Percentiles rank a stretch among this genome's conserved stretches.
phyloP scores from a whole-genome alignment of 331 rosid genomes.

The Acacia pycnantha region DNA sequence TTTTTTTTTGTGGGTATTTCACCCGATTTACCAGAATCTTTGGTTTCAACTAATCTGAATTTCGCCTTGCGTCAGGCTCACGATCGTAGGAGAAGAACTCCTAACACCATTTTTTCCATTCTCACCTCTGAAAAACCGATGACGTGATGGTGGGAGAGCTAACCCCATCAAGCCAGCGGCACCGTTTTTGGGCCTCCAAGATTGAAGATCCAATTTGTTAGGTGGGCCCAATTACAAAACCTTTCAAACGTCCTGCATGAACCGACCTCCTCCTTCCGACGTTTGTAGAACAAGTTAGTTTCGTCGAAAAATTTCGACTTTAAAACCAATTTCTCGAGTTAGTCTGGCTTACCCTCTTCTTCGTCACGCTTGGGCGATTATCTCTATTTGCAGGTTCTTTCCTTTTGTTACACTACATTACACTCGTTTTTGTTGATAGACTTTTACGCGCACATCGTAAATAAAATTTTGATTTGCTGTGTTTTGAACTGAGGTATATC shows the following conservation, averaged over 20 bases:
- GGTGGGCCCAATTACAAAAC: neutral
- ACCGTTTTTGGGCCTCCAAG: neutral
- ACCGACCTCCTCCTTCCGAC: neutral
- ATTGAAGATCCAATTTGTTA: neutral
- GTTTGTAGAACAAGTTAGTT: neutral
- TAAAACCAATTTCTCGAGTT: neutral
- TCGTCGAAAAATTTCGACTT: neutral
- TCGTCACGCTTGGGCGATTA: neutral
- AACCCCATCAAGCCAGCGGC: no score
- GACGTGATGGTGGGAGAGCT: no score
- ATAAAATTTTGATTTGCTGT: neutral
- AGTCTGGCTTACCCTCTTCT: neutral
- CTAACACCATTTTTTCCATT: no score
- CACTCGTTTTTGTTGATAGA: neutral
- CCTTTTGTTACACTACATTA: neutral
- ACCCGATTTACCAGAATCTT: no score
- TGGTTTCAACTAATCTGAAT: no score
- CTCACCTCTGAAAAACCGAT: no score
- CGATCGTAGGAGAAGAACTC: no score
- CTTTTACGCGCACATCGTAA: neutral
- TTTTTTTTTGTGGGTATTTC: no score
- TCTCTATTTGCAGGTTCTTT: slow-evolving; percentile 4
- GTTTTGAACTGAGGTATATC: neutral
- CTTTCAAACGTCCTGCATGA: neutral
- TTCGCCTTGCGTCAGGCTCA: no score